phyloP scores from a whole-genome alignment of 2,329 filamentous ascomycete species.

The Aquanectria penicillioides region DNA sequence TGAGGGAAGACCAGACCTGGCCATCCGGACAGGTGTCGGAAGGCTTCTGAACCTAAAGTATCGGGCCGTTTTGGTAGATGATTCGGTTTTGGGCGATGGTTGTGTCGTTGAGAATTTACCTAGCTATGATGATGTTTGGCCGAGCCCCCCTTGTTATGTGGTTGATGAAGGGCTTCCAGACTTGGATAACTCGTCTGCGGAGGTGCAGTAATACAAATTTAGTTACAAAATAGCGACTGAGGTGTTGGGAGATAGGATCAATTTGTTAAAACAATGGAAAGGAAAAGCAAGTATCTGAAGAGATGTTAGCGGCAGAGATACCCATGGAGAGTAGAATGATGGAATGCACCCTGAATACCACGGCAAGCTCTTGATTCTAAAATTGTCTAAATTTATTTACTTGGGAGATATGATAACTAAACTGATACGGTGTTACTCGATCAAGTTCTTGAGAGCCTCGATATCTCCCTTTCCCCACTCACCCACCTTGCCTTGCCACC shows the following conservation, averaged over 20 bases:
- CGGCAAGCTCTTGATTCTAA: too few relatives aligned
- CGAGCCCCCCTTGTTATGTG: constrained; percentile 12
- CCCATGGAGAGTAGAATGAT: too few relatives aligned
- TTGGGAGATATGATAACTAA: too few relatives aligned
- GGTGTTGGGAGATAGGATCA: too few relatives aligned
- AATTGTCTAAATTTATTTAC: too few relatives aligned
- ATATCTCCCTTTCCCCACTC: constrained; percentile 41
- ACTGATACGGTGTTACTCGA: too few relatives aligned
- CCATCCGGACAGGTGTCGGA: constrained; percentile 87
- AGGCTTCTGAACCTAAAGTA: constrained; percentile 93
- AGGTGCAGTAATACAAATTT: too few relatives aligned
- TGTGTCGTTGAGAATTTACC: constrained; percentile 15
- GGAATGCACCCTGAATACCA: too few relatives aligned
- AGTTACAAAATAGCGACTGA: too few relatives aligned
- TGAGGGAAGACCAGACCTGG: constrained; percentile 70
- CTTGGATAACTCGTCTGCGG: background rate
- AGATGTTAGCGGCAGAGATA: too few relatives aligned
- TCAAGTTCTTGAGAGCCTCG: constrained; percentile 29
- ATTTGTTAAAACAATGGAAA: too few relatives aligned
- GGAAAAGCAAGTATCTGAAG: too few relatives aligned
- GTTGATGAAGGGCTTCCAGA: background rate
- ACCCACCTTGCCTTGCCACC: constrained; percentile 46
- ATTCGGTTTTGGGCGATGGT: background rate
- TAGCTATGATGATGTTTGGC: constrained; percentile 14
- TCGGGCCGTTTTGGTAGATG: constrained; percentile 79